Evolutionary conservation across 768 basidiomycete species (phyloP).

Genomic region (Trametes elegans): DNA sequence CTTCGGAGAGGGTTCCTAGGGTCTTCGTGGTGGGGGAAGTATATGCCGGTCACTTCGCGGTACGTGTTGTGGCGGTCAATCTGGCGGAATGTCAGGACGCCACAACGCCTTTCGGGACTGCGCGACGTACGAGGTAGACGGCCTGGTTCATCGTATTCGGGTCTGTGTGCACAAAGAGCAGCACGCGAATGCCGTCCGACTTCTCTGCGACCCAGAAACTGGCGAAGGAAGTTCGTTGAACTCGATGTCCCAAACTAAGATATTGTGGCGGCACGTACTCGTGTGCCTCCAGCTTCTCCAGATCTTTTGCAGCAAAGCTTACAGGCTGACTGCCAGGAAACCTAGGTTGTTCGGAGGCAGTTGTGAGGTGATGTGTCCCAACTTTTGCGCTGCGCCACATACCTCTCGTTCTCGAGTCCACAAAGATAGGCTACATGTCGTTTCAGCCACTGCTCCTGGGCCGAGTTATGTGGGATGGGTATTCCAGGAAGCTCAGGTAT

Average conservation of each 20-base stretch:
- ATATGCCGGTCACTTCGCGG: conserved; percentile 69
- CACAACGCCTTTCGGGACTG: not conserved
- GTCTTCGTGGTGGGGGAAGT: conserved; percentile 87
- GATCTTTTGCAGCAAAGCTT: conserved; percentile 72
- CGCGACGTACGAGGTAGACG: conserved; percentile 64
- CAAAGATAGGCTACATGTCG: conserved; percentile 63
- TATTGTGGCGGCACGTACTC: conserved; percentile 54
- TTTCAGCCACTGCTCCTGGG: conserved; percentile 67
- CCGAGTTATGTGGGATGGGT: conserved; percentile 51
- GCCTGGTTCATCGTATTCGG: conserved; percentile 47
- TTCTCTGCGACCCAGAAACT: conserved; percentile 99
- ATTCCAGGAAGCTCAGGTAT: conserved; percentile 73
- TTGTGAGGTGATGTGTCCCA: not conserved
- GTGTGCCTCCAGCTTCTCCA: conserved; percentile 74
- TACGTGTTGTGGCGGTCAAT: conserved; percentile 94
- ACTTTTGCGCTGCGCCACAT: conserved; percentile 22
- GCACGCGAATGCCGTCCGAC: conserved; percentile 90
- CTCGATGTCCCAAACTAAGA: not conserved
- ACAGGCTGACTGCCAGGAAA: conserved; percentile 98
- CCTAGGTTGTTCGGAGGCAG: conserved; percentile 36
- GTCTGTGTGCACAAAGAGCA: conserved; percentile 76
- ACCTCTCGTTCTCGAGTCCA: conserved; percentile 64
- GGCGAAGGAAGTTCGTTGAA: not conserved
- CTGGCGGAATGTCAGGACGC: conserved; percentile 39
- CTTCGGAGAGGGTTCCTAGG: conserved; percentile 65